These are phyloP conservation scores for Mycena filopes DNA, from an alignment of 768 basidiomycete genomes.

Conservation along the genomic window DNA sequence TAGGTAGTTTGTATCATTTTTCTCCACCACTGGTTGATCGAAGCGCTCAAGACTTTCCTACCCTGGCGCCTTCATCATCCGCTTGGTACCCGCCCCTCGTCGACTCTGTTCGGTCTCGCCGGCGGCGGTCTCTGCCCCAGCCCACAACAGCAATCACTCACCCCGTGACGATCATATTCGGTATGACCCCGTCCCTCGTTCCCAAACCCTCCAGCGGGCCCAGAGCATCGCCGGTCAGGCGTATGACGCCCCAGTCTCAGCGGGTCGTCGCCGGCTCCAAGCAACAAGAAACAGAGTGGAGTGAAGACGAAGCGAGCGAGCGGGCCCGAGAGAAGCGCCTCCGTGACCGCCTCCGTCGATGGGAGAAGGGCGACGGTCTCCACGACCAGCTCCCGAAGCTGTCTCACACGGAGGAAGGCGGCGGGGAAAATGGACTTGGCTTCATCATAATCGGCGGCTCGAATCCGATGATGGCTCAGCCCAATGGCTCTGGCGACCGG, in stretches of 20 bases:
- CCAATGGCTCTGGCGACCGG: slow-evolving; percentile 31
- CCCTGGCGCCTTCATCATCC: slow-evolving; percentile 75
- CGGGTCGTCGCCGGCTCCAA: slow-evolving; percentile 37
- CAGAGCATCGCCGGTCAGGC: slow-evolving; percentile 20
- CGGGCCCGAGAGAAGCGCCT: slow-evolving; percentile 78
- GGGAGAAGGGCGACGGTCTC: slow-evolving; percentile 76
- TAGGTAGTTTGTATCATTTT: not conserved
- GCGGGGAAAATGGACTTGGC: slow-evolving; percentile 48
- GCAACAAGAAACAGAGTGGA: slow-evolving; percentile 62
- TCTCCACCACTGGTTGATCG: not conserved
- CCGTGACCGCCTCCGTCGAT: slow-evolving; percentile 74
- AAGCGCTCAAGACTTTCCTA: slow-evolving; percentile 67
- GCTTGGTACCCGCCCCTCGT: slow-evolving; percentile 87
- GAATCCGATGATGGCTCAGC: slow-evolving; percentile 40
- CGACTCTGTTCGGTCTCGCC: slow-evolving; percentile 79
- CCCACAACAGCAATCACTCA: slow-evolving; percentile 68
- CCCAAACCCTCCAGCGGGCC: slow-evolving; percentile 40
- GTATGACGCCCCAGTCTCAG: not conserved
- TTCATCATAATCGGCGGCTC: slow-evolving; percentile 62
- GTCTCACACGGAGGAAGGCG: slow-evolving; percentile 48
- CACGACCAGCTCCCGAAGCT: slow-evolving; percentile 73
- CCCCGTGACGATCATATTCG: slow-evolving; percentile 88
- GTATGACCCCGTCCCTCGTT: slow-evolving; percentile 79
- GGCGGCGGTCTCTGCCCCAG: slow-evolving; percentile 70
- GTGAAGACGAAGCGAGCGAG: slow-evolving; percentile 73